phyloP scores from a whole-genome alignment of 1,284 basidiomycete genomes.

The Kwoniella shivajii region DNA sequence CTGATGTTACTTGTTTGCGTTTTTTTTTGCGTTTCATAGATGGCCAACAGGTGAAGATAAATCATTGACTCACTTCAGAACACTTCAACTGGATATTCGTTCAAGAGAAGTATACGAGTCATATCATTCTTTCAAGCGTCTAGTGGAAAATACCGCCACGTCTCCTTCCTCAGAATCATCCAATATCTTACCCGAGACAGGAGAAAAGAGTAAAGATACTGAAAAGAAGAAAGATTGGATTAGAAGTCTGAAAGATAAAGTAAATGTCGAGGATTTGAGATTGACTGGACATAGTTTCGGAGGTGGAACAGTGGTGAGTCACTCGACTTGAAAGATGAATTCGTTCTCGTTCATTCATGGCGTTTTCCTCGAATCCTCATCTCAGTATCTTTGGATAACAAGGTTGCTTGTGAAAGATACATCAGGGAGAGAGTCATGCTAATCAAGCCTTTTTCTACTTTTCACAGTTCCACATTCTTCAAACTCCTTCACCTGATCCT shows the following conservation, averaged over 20 bases:
- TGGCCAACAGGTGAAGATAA: slow-evolving; percentile 28
- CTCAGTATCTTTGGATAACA: neutral
- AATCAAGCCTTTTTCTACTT: neutral
- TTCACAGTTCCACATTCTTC: slow-evolving; percentile 19
- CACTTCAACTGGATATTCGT: slow-evolving; percentile 67
- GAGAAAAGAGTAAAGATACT: slow-evolving; percentile 4
- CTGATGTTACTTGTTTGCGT: neutral
- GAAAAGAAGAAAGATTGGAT: slow-evolving; percentile 33
- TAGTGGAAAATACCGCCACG: slow-evolving; percentile 11
- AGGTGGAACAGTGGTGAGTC: slow-evolving; percentile 67
- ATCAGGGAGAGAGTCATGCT: too few species aligned
- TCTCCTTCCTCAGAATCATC: slow-evolving; percentile 54
- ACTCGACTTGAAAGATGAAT: too few species aligned
- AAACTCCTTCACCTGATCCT: slow-evolving; percentile 22
- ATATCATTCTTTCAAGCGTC: slow-evolving; percentile 50
- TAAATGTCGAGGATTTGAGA: slow-evolving; percentile 56
- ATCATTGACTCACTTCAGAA: slow-evolving; percentile 59
- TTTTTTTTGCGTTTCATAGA: too few species aligned
- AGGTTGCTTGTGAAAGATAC: too few species aligned
- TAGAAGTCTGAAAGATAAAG: slow-evolving; percentile 57
- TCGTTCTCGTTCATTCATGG: neutral
- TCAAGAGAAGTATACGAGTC: slow-evolving; percentile 67
- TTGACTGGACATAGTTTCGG: slow-evolving; percentile 77
- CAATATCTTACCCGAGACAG: slow-evolving; percentile 33
- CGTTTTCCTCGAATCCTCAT: too few species aligned